These are phyloP conservation scores for Penicillium corylophilum DNA, from an alignment of 2,329 filamentous ascomycete genomes.

Conservation along the genomic window DNA sequence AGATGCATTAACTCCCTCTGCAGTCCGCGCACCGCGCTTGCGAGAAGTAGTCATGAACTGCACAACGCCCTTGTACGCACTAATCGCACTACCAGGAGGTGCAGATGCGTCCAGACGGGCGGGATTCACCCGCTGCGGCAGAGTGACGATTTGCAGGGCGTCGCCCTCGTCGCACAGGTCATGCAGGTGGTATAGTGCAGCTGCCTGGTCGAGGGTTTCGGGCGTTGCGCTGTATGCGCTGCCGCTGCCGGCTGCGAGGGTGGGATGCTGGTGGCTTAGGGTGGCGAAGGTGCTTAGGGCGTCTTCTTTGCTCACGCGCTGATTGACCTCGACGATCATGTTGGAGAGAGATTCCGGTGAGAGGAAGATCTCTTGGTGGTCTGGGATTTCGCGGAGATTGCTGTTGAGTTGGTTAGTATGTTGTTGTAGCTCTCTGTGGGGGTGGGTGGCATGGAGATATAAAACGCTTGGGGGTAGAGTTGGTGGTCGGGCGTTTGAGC, in stretches of 20 bases:
- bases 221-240: conserved; percentile 48
- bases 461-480: background rate
- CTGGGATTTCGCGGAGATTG: conserved; percentile 39
- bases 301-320: conserved; percentile 60
- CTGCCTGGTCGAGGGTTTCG: conserved; percentile 64
- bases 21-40: conserved; percentile 11
- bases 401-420: conserved; percentile 23
- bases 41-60: conserved; percentile 24
- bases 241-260: conserved; percentile 28
- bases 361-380: conserved; percentile 88
- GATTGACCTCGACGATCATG: conserved; percentile 86
- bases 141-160: conserved; percentile 65
- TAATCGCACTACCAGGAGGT: conserved; percentile 12
- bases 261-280: conserved; percentile 20
- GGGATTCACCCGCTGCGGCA: conserved; percentile 59
- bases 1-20: conserved; percentile 15
- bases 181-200: conserved; percentile 61
- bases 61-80: conserved; percentile 31
- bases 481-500: background rate
- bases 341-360: conserved; percentile 79
- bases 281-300: conserved; percentile 25
- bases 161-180: conserved; percentile 67
- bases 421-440: background rate
- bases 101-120: conserved; percentile 44
- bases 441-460: background rate